Percentiles rank a stretch among this genome's conserved stretches.
These are phyloP conservation scores for Immersiporthe knoxdaviesiana DNA, from an alignment of 2,329 filamentous ascomycete species.

Conservation along the genomic window DNA sequence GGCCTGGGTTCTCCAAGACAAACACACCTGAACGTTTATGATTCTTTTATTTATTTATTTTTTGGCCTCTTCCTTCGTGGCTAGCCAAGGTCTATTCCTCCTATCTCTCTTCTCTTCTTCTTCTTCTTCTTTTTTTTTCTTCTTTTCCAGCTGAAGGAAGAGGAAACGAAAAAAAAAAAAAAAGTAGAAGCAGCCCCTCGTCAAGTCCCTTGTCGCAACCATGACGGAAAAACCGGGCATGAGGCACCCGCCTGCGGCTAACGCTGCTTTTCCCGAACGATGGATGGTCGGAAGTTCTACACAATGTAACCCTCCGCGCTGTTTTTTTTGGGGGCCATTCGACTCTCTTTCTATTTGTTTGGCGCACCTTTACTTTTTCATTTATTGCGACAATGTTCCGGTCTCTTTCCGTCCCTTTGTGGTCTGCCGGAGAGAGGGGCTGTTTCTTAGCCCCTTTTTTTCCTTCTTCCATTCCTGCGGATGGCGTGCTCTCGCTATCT, in stretches of 20 bases:
- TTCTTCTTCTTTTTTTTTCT: neutral
- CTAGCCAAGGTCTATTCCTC: neutral
- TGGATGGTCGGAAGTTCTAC: conserved; percentile 6
- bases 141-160: too few species aligned
- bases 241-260: conserved; percentile 6
- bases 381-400: neutral
- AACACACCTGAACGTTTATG: too few species aligned
- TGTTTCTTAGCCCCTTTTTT: neutral
- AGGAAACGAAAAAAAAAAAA: too few species aligned
- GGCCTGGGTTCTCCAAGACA: too few species aligned
- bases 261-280: conserved; percentile 3
- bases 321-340: neutral
- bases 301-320: conserved; percentile 1
- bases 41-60: too few species aligned
- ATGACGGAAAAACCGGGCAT: neutral
- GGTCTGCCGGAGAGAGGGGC: neutral
- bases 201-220: neutral
- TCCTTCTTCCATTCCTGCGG: neutral
- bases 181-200: neutral
- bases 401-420: neutral
- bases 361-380: neutral
- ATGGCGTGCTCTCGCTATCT: conserved; percentile 1
- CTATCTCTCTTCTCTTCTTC: neutral
- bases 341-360: neutral
- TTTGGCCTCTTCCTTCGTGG: neutral